These are phyloP conservation scores for Sutorius australiensis DNA, from an alignment of 768 basidiomycete species.

Conservation along the genomic window DNA sequence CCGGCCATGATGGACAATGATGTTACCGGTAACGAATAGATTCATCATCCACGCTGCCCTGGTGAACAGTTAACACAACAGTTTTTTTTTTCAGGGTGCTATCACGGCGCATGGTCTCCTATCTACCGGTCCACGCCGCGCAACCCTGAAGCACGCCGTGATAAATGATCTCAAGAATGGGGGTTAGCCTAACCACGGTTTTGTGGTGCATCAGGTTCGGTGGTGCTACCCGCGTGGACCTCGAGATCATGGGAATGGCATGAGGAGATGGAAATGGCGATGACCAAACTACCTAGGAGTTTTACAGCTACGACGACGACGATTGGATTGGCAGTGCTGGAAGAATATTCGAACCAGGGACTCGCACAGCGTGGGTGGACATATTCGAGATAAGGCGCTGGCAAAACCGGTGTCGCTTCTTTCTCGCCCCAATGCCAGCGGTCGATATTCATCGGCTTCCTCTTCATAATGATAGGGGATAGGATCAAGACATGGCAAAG, in stretches of 20 bases:
- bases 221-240: neutral
- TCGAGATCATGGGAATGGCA: neutral
- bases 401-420: conserved; percentile 23
- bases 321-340: conserved; percentile 15
- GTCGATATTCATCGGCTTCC: conserved; percentile 10
- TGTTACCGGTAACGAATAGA: neutral
- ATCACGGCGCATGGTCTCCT: conserved; percentile 5
- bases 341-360: conserved; percentile 10
- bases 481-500: conserved; percentile 10
- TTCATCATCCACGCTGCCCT: neutral
- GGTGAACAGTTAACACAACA: neutral
- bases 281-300: neutral
- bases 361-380: neutral
- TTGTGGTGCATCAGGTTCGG: conserved; percentile 1
- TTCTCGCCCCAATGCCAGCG: conserved; percentile 9
- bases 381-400: conserved; percentile 6
- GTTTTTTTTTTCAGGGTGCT: neutral
- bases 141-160: conserved; percentile 8
- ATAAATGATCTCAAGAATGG: conserved; percentile 1
- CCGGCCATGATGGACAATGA: neutral
- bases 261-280: neutral
- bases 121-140: neutral
- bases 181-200: conserved; percentile 3
- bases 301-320: neutral
- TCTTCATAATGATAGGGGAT: conserved; percentile 1